Evolutionary conservation across 2,329 filamentous ascomycete genomes (phyloP), one percentile per base, ranked within the genome.

Genomic region (Neurospora sp.): DNA sequence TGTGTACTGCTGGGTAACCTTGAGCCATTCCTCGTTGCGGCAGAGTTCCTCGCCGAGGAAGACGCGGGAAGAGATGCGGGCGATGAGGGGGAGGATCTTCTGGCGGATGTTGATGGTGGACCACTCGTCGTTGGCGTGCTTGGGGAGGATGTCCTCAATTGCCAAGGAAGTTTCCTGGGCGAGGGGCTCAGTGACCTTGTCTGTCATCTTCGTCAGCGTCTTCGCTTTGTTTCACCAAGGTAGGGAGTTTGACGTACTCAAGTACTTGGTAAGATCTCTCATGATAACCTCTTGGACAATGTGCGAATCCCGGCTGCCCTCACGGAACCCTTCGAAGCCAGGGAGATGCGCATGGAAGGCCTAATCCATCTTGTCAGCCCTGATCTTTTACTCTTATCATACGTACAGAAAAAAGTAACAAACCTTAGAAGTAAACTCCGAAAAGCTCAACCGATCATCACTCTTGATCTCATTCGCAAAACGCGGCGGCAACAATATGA

Each of bases 31-130:
- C 38, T 80, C 74, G 72, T 86, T 79, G 6, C 82, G 82, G 75
- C 82, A 84, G 13, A 85, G 73, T 4, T 78, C 76, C 4, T 76
- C 73, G 3, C 84, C 84, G 2, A 86, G 75, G 71, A 86, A 86
- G 3, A 85, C 80, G 5, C 83, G 79, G 1, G 84, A 83, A 0
- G 84, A 85, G 11, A 86, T 73, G 9, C 84, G 82, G 17, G 84
- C 82, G 10, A 87, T 79, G 9, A 84, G 73, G 17, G 80, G 76
- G 1, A 84, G 80, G 23, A 84, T 69, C 39, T 79, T 75, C 0
- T 78, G 73, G 11, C 78, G 77, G 43, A 84, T 77, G 28, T 73
- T 70, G 40, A 80, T 73, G 1, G 79, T 73, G 11, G 77, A 77
- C 83, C 83, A 85, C 70, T 82, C 81, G 77, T 72, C 68, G 23